Evolutionary conservation across 306 rosid species (phyloP), one percentile per base, ranked within the genome.

Genomic region (Citrullus colocynthis): DNA sequence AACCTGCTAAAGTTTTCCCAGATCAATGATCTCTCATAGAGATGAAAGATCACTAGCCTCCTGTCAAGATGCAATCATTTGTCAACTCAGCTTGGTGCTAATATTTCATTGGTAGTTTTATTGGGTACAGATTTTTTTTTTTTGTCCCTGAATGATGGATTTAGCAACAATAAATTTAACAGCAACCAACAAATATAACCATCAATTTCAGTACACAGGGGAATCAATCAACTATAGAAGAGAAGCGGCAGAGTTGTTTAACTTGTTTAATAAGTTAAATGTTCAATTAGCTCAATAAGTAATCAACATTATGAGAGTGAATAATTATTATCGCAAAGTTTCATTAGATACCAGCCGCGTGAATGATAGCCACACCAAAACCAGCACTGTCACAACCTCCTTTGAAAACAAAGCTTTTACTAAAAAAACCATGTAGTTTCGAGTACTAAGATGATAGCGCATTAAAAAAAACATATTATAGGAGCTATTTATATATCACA

Each of bases 361-460:
- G 37, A 42, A 12, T 74, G 55, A 34, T 13, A 64, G 44, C 59
- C 55, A 63, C 37, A 45, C 45, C 74, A 49, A 20, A 74, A 44
- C 45, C 58, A 44, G 78, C 79, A 78, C 30, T 28, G 16, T 55
- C 48, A 49, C 37, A 41, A 67, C 64, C 80, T 75, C 75, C 78
- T 56, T 72, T 70, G 56, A 56, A 24, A 24, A 20, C 76, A 41
- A 77, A 24, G 56, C 73, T 62, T 24, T 20, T 79, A 48, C 45
- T 73, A 57, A 70, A 9, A 32, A 52, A 74, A 2, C 16, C 16
- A 74, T 32, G 49, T 54, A 34, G 8, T 39, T 59, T 66, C 61
- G 15, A 71, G 51, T 65, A 57, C 39, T 62, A 39, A 74, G 80
- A 48, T 51, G 72, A 79, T 58, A 52, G 60, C 9, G 39, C 30